Base-by-base conservation (phyloP, 805 yeast species). In the Wickerhamiella lipophila region DNA sequence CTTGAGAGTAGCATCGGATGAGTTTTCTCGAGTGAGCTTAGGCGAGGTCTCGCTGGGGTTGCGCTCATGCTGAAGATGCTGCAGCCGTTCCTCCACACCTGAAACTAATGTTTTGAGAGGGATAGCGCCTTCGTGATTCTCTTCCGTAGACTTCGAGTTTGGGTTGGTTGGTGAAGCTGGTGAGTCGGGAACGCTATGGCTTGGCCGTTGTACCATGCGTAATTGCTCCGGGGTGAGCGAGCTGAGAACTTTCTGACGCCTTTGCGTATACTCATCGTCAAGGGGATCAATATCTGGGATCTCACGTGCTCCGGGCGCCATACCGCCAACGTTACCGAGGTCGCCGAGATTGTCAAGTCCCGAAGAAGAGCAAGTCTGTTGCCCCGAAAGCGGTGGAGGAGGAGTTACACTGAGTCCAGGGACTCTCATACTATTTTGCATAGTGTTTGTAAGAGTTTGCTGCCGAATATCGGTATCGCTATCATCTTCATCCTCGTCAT, bases 271-370 rank as follows among this genome's bases (percentile, higher is more conserved):
- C 40, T 58, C 60, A 6, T 42, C 47, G 41, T 55, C 58, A 8
- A 54, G 27, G 1, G 56, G 52, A 36, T 56, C 59, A 38, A 38
- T 21, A 15, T 51, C 56, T 11, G 34, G 49, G 1, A 47, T 58
- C 13, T 38, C 43, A 2, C 47, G 49, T 1, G 62, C 64, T 1
- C 67, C 66, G 0, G 67, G 66, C 0, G 66, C 66, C 23, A 63
- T 43, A 0, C 68, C 67, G 8, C 64, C 65, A 27, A 26, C 40
- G 23, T 44, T 44, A 6, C 47, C 47, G 15, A 44, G 29, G 34
- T 44, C 47, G 11, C 47, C 47, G 12, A 44, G 38, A 9, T 16
- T 38, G n/a, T 22, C 34, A 12, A 44, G 35, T 3, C 34, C 41
- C 12, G 34, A 16, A 19, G 27, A 12, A 6, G 32, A 16, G 22